A percentile compares a stretch with the other conserved stretches of the same genome.
These are phyloP conservation scores for Cerrena zonata DNA, from an alignment of 1,284 basidiomycete species.

Conservation along the genomic window DNA sequence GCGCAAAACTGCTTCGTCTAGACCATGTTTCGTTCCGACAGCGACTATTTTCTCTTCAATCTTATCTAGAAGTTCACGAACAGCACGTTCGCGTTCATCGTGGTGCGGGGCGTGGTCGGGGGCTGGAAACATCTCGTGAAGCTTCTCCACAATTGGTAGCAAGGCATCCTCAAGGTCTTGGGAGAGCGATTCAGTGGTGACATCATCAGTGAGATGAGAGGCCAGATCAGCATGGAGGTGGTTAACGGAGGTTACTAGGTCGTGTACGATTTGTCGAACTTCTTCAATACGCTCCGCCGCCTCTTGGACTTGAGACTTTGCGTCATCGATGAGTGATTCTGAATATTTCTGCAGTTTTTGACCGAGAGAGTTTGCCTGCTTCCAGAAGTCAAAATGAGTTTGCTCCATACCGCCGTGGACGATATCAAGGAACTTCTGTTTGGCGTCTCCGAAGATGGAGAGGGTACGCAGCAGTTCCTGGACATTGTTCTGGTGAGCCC, in stretches of 20 bases:
- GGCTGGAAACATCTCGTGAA: constrained; percentile 19
- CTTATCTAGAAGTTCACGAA: constrained; percentile 10
- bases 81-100: constrained; percentile 12
- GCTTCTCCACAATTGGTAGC: constrained; percentile 9
- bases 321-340: neutral
- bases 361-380: neutral
- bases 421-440: neutral
- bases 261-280: neutral
- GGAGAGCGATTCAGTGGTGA: neutral
- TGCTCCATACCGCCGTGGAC: neutral
- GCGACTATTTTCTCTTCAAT: constrained; percentile 8
- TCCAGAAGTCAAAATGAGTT: neutral
- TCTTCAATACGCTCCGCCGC: neutral
- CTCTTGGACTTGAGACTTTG: neutral
- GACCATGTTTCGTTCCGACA: constrained; percentile 11
- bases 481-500: neutral
- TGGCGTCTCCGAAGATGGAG: neutral
- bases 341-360: neutral
- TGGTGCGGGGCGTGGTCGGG: constrained; percentile 20
- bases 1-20: constrained; percentile 14
- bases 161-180: constrained; percentile 5
- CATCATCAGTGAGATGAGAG: neutral
- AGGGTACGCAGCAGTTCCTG: neutral
- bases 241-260: neutral
- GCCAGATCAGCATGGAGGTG: neutral